Evolutionary conservation across 805 yeast species (phyloP).

Genomic region (Cyberlindnera galapagoensis): DNA sequence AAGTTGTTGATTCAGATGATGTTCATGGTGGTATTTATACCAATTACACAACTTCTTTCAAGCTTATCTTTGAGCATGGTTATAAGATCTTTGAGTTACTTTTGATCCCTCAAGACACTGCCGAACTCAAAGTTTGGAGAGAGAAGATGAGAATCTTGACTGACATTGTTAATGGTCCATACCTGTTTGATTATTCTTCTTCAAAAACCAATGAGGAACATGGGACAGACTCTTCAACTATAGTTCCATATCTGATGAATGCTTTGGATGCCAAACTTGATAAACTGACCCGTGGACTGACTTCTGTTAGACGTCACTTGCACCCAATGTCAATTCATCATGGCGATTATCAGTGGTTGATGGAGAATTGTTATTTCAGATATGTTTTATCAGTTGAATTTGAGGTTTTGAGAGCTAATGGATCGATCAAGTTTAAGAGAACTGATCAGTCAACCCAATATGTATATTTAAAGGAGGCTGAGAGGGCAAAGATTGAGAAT

Average conservation of each 20-base stretch:
- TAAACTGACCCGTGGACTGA: conserved; percentile 5
- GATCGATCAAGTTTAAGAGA: conserved; percentile 8
- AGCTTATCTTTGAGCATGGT: conserved; percentile 40
- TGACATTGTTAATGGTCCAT: conserved; percentile 28
- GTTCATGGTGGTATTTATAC: conserved; percentile 26
- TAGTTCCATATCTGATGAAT: conserved; percentile 15
- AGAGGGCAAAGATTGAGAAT: conserved; percentile 23
- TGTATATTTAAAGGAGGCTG: conserved; percentile 12
- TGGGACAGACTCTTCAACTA: conserved; percentile 17
- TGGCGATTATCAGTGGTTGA: conserved; percentile 4
- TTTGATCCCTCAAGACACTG: conserved; percentile 25
- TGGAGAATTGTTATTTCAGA: conserved; percentile 21
- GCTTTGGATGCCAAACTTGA: conserved; percentile 20
- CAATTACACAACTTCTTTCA: conserved; percentile 29
- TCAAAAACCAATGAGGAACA: conserved; percentile 19
- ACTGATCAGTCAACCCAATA: conserved; percentile 3
- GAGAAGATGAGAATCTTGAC: conserved; percentile 27
- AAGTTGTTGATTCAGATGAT: conserved; percentile 24
- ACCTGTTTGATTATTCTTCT: conserved; percentile 24
- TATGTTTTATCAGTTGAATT: conserved; percentile 21
- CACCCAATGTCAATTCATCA: not conserved
- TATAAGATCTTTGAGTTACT: conserved; percentile 39
- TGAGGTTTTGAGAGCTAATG: conserved; percentile 5
- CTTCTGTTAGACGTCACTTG: conserved; percentile 2
- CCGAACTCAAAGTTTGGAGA: conserved; percentile 38